These are phyloP conservation scores for Pythium pectinolyticum DNA, from an alignment of 352 stramenopile genomes.

Conservation along the genomic window DNA sequence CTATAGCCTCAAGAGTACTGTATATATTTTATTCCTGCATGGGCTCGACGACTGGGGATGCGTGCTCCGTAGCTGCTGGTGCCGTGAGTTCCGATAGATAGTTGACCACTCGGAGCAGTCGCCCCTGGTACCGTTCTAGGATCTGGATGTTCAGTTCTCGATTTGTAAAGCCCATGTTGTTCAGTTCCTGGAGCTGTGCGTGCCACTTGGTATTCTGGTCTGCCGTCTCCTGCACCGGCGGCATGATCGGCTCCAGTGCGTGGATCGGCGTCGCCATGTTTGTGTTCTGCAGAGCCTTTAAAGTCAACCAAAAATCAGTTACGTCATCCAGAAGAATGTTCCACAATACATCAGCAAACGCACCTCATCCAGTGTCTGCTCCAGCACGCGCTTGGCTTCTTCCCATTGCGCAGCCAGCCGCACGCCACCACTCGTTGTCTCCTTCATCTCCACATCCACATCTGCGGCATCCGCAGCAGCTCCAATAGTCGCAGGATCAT, in stretches of 20 bases:
- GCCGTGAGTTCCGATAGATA: slow-evolving; percentile 65
- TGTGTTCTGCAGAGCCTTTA: slow-evolving; percentile 39
- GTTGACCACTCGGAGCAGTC: slow-evolving; percentile 81
- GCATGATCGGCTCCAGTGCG: slow-evolving; percentile 67
- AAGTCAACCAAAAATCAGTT: neutral
- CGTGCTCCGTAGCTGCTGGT: no score
- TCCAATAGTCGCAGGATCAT: no score
- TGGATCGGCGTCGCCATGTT: slow-evolving; percentile 52
- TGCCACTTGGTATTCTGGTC: slow-evolving; percentile 64
- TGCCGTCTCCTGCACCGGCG: slow-evolving; percentile 38
- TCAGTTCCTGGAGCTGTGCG: slow-evolving; percentile 61
- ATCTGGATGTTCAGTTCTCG: slow-evolving; percentile 61
- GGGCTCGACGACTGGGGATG: no score
- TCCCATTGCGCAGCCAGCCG: slow-evolving; percentile 44
- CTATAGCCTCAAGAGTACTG: neutral
- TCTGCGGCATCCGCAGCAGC: neutral
- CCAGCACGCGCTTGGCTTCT: slow-evolving; percentile 41
- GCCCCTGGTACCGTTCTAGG: slow-evolving; percentile 80
- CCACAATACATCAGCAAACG: neutral
- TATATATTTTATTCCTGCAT: slow-evolving; percentile 32
- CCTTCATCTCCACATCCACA: slow-evolving; percentile 26
- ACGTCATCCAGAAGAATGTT: neutral
- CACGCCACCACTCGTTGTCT: neutral
- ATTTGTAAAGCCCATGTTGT: slow-evolving; percentile 74
- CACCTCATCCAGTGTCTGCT: slow-evolving; percentile 58